Base-by-base conservation (phyloP, 202 grass and related monocot genomes). In the Miscanthus sacchariflorus region DNA sequence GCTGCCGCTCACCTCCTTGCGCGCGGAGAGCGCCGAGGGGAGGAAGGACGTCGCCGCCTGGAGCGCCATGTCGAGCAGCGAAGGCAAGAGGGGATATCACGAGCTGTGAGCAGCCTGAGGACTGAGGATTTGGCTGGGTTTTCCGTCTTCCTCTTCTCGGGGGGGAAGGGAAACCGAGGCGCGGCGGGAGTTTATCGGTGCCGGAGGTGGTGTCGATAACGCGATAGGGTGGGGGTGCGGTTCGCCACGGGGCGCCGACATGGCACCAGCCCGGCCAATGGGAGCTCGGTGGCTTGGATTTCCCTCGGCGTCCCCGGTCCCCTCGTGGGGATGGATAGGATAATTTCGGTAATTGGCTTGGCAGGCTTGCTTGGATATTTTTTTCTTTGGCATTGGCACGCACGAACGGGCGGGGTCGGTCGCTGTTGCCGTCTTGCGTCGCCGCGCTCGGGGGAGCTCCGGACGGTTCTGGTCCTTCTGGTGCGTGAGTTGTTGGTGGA, bases 21-120 rank as follows among this genome's bases (percentile, higher is more conserved):
- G 94, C 59, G 88, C 59, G 36, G 94, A 95, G 46, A 99, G 89
- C 13, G 92, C 90, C 38, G 91, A 91, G n/a, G 92, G 94, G 84
- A 95, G 84, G 65, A 99, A 92, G 6, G 89, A 93, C 48, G 90
- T 49, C 78, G 90, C 90, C 35, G 92, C 50, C 86, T 92, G 96
- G 44, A 99, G 94, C 80, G 94, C 91, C 96, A 98, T 98, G 7
- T 33, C 21, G 6, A 54, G 1, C 13, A 18, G 40, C 0, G 18
- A 39, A 11, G 0, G 33, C 7, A 11, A 39, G 33, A 6, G 4
- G n/a, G 70, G 70, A 12, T 24, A 23, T 3, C 17, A 9, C 18
- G n/a, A 42, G 4, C 38, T 6, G 70, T 6, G 70, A 52, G 38
- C 70, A 44, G 39, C 2, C 27, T 17, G 64, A n/a, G 70, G 23